Percentiles rank a stretch among this genome's conserved stretches.
Evolutionary conservation across 192 early-diverging fungal genomes (phyloP).

Genomic region (Geranomyces variabilis): DNA sequence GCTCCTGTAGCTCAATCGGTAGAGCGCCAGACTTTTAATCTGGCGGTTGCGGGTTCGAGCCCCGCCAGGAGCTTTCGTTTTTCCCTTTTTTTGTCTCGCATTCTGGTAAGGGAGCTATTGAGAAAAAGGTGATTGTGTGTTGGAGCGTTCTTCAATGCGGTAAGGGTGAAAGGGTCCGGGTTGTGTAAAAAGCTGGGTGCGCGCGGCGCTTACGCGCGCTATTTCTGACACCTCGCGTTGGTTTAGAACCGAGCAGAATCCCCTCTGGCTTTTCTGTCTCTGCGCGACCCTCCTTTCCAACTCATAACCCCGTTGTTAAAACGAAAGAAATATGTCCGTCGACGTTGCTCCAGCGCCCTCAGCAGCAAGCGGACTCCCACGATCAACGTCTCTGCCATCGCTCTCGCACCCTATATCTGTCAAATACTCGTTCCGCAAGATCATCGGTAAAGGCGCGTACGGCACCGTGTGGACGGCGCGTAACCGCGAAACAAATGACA

Average conservation of each 20-base stretch:
- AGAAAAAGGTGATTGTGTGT: too few species aligned
- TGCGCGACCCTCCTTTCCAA: too few species aligned
- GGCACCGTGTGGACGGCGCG: slow-evolving; percentile 41
- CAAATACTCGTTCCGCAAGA: slow-evolving; percentile 31
- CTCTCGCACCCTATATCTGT: slow-evolving; percentile 31
- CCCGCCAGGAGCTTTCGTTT: slow-evolving; percentile 17
- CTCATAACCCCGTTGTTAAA: too few species aligned
- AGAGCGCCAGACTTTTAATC: slow-evolving; percentile 35
- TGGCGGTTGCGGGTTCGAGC: slow-evolving; percentile 34
- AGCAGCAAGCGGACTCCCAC: not conserved
- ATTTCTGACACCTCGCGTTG: too few species aligned
- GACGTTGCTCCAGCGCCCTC: not conserved
- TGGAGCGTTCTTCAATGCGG: too few species aligned
- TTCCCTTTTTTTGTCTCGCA: too few species aligned
- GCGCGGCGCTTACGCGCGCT: too few species aligned
- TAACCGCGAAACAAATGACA: slow-evolving; percentile 43
- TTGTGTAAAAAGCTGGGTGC: too few species aligned
- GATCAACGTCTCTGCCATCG: slow-evolving; percentile 20
- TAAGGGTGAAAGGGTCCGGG: too few species aligned
- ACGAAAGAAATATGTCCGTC: not conserved
- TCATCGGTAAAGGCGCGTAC: slow-evolving; percentile 35
- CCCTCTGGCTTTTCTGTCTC: too few species aligned
- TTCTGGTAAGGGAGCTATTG: too few species aligned
- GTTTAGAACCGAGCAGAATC: too few species aligned
- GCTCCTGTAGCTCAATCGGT: slow-evolving; percentile 33